These are phyloP conservation scores for Xylariaceae sp. DNA, from an alignment of 2,329 filamentous ascomycete species.

Conservation along the genomic window DNA sequence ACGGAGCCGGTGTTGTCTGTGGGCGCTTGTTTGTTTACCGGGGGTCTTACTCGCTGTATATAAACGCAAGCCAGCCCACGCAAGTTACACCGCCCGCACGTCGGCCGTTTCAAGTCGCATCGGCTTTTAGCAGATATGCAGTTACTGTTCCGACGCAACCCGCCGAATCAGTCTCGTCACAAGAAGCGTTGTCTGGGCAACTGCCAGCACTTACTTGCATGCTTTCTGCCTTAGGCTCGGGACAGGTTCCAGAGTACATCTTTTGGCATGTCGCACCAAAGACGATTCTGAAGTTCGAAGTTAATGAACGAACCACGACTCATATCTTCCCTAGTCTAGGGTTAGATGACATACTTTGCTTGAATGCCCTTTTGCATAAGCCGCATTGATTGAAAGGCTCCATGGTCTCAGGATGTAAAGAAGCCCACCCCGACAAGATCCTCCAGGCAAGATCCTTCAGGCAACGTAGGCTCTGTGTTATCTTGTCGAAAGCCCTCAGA, in stretches of 20 bases:
- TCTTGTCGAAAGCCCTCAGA: too few species aligned
- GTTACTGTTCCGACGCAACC: conserved; percentile 5
- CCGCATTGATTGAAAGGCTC: conserved; percentile 12
- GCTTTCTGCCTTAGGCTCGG: conserved; percentile 24
- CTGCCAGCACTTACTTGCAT: conserved; percentile 15
- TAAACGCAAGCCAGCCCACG: conserved; percentile 21
- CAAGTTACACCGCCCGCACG: conserved; percentile 22
- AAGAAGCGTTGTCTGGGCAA: neutral
- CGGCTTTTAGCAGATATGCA: conserved; percentile 27
- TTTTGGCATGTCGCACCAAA: conserved; percentile 20
- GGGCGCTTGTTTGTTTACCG: neutral
- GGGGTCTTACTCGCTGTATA: conserved; percentile 6
- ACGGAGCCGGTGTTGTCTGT: conserved; percentile 3
- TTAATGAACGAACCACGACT: too few species aligned
- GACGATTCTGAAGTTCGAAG: conserved; percentile 17
- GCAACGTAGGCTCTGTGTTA: too few species aligned
- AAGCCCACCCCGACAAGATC: too few species aligned
- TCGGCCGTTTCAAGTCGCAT: conserved; percentile 23
- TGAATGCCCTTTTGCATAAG: conserved; percentile 21
- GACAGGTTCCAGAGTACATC: conserved; percentile 19
- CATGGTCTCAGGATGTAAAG: too few species aligned
- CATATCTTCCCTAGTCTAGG: too few species aligned
- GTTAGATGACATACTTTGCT: conserved; percentile 17
- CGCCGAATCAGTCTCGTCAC: neutral
- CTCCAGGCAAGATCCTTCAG: too few species aligned